Conservation (phyloP, 257 asterid species). For the Salvia splendens region DNA sequence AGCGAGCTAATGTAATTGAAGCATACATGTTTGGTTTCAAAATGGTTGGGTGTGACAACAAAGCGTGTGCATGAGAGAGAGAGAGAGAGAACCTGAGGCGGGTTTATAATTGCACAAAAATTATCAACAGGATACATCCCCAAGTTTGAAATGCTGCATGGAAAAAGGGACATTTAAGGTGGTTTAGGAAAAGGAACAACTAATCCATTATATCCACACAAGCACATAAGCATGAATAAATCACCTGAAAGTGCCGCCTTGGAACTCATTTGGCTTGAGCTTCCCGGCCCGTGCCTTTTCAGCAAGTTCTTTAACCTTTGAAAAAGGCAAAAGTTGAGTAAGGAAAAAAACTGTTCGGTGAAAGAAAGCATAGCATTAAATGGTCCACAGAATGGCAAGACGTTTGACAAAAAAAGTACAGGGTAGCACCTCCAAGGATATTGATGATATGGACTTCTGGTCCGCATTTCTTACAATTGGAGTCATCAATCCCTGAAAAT, state of each 20-base stretch:
- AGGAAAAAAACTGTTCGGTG: neutral
- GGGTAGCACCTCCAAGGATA: slow-evolving; percentile 77
- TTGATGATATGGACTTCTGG: slow-evolving; percentile 91
- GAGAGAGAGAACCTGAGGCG: slow-evolving; percentile 74
- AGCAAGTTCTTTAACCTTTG: slow-evolving; percentile 93
- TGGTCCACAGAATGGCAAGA: neutral
- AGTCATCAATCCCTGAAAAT: slow-evolving; percentile 92
- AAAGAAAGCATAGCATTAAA: slow-evolving; percentile 11
- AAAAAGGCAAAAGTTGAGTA: slow-evolving; percentile 27
- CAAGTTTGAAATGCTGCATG: slow-evolving; percentile 93
- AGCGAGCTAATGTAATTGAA: neutral
- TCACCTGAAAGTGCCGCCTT: slow-evolving; percentile 99
- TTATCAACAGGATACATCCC: slow-evolving; percentile 98
- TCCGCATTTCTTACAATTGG: slow-evolving; percentile 94
- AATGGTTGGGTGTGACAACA: neutral
- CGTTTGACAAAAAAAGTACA: slow-evolving; percentile 5
- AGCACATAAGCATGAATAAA: slow-evolving; percentile 21
- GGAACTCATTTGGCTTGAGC: slow-evolving; percentile 95
- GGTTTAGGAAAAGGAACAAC: slow-evolving; percentile 18
- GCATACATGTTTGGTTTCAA: neutral
- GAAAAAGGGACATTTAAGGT: slow-evolving; percentile 28
- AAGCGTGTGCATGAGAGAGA: neutral
- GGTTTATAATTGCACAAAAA: slow-evolving; percentile 96
- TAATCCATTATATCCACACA: slow-evolving; percentile 12
- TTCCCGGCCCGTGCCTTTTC: slow-evolving; percentile 91